Evolutionary conservation across 2,329 filamentous ascomycete species (phyloP).

Genomic region (Metarhizium robertsii): DNA sequence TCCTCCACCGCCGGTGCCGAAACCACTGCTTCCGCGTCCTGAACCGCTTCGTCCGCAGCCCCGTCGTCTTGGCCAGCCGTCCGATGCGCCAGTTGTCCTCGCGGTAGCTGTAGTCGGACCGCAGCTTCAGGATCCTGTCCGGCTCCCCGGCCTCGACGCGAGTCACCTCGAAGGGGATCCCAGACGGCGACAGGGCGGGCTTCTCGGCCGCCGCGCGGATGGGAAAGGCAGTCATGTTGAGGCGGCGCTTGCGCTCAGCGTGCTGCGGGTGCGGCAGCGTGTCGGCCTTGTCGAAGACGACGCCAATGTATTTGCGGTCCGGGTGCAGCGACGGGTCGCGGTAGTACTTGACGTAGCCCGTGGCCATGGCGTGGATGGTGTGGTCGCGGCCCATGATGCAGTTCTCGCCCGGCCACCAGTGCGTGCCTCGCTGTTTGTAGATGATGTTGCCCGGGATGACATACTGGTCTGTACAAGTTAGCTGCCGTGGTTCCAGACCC

Average conservation of each 20-base stretch:
- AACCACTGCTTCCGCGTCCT: conserved; percentile 41
- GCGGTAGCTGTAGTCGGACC: conserved; percentile 47
- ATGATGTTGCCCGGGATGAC: conserved; percentile 96
- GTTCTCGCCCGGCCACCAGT: conserved; percentile 94
- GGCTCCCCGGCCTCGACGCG: conserved; percentile 31
- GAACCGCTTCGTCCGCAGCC: conserved; percentile 38
- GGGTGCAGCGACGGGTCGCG: conserved; percentile 75
- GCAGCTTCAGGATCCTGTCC: conserved; percentile 39
- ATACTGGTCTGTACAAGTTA: conserved; percentile 58
- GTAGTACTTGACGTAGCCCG: conserved; percentile 96
- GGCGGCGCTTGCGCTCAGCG: conserved; percentile 61
- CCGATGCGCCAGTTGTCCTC: conserved; percentile 53
- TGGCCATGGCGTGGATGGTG: conserved; percentile 78
- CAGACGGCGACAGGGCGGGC: conserved; percentile 36
- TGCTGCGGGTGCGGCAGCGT: conserved; percentile 68
- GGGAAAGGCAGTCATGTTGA: conserved; percentile 59
- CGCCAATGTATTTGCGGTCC: conserved; percentile 87
- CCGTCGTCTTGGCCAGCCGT: conserved; percentile 41
- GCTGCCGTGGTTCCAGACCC: conserved; percentile 7
- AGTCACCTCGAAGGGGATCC: conserved; percentile 38
- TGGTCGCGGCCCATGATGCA: conserved; percentile 92
- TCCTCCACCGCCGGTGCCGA: conserved; percentile 32
- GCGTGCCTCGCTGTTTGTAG: conserved; percentile 90
- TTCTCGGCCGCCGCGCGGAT: conserved; percentile 28
- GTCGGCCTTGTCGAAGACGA: conserved; percentile 76